A percentile compares a stretch with the other conserved stretches of the same genome.
Evolutionary conservation across 495 filamentous ascomycete genomes (phyloP).

Genomic region (Trichocladium antarcticum): DNA sequence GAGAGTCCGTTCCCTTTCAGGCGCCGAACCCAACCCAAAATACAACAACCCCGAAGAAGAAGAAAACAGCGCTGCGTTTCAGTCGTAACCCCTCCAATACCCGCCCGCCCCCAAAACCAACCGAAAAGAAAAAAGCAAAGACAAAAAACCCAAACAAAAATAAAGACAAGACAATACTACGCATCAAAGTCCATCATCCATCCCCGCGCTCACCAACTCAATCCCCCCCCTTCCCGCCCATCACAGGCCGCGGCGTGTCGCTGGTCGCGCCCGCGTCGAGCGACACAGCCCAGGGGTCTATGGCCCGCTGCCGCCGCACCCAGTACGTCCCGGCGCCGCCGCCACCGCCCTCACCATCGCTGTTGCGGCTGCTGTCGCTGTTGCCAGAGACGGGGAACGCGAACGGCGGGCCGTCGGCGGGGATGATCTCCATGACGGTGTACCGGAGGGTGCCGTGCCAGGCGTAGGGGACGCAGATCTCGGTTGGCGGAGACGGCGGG

Average conservation of each 20-base stretch:
- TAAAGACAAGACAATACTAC: no score
- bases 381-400: no score
- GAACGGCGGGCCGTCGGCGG: conserved; percentile 13
- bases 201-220: background rate
- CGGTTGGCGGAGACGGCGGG: conserved; percentile 9
- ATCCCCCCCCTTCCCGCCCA: conserved; percentile 7
- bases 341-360: no score
- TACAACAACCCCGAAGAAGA: no score
- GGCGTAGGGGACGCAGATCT: conserved; percentile 33
- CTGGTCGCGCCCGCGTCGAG: no score
- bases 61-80: background rate
- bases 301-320: conserved; percentile 22
- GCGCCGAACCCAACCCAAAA: no score
- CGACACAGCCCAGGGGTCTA: no score
- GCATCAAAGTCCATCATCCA: no score
- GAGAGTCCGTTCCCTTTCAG: no score
- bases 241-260: conserved; percentile 27
- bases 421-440: conserved; percentile 36
- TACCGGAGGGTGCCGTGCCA: conserved; percentile 36
- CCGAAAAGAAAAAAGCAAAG: no score
- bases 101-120: background rate
- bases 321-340: conserved; percentile 24
- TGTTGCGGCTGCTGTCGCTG: no score
- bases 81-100: background rate
- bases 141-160: no score